Percentiles rank a stretch among this genome's conserved stretches.
Conservation (phyloP, 306 rosid genomes). For the Cicer arietinum region DNA sequence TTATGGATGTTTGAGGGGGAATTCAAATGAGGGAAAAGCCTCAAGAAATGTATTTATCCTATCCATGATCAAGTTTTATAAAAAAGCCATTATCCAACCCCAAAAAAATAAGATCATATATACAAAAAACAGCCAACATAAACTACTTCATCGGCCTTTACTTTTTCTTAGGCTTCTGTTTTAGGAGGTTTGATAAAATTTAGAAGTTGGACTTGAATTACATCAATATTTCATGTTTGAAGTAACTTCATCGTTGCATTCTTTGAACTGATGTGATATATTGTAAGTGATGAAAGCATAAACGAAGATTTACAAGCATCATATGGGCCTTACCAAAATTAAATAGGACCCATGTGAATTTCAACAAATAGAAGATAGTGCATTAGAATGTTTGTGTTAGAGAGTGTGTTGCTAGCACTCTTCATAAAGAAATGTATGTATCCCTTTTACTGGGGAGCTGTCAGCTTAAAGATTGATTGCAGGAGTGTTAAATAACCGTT, state of each 20-base stretch:
- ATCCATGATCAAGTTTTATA: neutral
- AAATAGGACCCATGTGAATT: too few species aligned
- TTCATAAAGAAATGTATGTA: neutral
- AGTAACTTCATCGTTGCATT: neutral
- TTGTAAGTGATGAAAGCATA: neutral
- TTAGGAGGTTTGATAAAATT: neutral
- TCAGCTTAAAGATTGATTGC: conserved; percentile 6
- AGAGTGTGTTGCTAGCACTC: too few species aligned
- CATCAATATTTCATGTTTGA: neutral
- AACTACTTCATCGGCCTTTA: neutral
- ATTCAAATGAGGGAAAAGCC: conserved; percentile 9
- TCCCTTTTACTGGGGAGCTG: neutral
- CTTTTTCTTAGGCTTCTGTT: conserved; percentile 11
- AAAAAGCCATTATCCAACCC: neutral
- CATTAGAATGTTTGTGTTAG: too few species aligned
- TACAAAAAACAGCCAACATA: too few species aligned
- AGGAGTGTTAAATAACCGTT: neutral
- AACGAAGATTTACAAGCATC: conserved; percentile 8
- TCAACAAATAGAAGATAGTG: too few species aligned
- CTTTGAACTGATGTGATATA: neutral
- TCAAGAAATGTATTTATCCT: neutral
- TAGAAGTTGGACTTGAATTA: neutral
- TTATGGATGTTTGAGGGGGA: neutral
- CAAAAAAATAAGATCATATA: neutral
- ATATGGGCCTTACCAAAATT: too few species aligned